Percentiles rank a stretch among this genome's conserved stretches.
These are phyloP conservation scores for Sporothrix brasiliensis DNA, from an alignment of 2,329 filamentous ascomycete species.

Conservation along the genomic window DNA sequence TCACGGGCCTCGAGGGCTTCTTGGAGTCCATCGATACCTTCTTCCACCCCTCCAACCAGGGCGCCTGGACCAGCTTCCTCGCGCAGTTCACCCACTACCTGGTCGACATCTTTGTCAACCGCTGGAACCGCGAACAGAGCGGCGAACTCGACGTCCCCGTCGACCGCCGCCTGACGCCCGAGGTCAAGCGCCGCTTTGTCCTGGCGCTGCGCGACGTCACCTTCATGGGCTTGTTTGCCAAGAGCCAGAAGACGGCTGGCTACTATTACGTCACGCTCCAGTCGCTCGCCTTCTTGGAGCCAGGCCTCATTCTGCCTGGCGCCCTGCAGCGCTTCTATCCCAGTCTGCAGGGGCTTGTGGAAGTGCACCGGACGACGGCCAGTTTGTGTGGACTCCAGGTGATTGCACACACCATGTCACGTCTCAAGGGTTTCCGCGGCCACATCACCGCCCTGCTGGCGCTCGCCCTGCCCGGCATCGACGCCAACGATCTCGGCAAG, in stretches of 20 bases:
- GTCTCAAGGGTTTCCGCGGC: constrained; percentile 93
- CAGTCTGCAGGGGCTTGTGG: constrained; percentile 91
- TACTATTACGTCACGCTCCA: constrained; percentile 91
- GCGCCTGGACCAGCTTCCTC: constrained; percentile 85
- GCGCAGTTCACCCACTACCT: constrained; percentile 91
- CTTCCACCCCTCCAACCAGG: constrained; percentile 96
- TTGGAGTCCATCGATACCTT: constrained; percentile 97
- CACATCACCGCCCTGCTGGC: constrained; percentile 94
- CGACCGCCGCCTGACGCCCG: constrained; percentile 75
- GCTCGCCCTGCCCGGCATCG: constrained; percentile 88
- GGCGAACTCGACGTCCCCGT: constrained; percentile 85
- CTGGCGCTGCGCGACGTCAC: constrained; percentile 86
- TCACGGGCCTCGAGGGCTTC: constrained; percentile 84
- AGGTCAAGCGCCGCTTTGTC: constrained; percentile 88
- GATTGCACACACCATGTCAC: constrained; percentile 86
- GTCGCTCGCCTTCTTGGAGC: constrained; percentile 86
- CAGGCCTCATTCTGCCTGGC: constrained; percentile 86
- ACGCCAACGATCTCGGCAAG: constrained; percentile 96
- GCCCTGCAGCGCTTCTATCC: constrained; percentile 96
- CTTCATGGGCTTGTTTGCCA: constrained; percentile 98
- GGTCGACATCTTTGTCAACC: constrained; percentile 93
- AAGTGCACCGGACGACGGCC: constrained; percentile 94
- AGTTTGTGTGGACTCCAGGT: constrained; percentile 90
- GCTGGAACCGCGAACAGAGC: constrained; percentile 93
- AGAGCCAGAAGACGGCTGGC: constrained; percentile 87